Conservation (phyloP, 805 yeast genomes). For the Starmerella roubikii region DNA sequence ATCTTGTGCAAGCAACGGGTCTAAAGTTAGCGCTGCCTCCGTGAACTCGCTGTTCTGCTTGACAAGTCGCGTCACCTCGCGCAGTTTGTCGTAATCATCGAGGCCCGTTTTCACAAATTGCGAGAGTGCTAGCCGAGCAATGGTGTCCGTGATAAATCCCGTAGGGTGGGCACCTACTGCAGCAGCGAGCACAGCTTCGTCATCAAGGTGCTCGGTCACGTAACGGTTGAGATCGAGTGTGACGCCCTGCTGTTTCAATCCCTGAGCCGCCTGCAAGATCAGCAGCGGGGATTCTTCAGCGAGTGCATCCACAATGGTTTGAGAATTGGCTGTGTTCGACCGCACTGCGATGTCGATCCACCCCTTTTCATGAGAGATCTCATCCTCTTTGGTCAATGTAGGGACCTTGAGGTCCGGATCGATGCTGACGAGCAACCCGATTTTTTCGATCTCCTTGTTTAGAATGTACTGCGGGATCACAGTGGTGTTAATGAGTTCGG, state of each 20-base stretch:
- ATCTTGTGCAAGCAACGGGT: not conserved
- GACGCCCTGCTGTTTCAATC: conserved; percentile 4
- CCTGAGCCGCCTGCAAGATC: conserved; percentile 5
- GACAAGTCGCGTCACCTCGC: conserved; percentile 6
- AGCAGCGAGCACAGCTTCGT: conserved; percentile 3
- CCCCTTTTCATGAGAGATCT: not conserved
- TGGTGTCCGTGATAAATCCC: conserved; percentile 5
- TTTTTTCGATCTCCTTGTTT: conserved; percentile 1
- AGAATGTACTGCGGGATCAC: not conserved
- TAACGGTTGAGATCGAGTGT: conserved; percentile 1
- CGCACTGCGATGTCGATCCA: conserved; percentile 15
- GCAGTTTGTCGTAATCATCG: not conserved
- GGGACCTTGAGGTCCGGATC: not conserved
- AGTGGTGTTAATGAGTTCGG: not conserved
- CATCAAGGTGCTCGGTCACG: not conserved
- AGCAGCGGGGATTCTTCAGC: not conserved
- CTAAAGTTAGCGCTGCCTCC: not conserved
- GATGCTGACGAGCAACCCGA: not conserved
- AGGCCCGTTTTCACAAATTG: conserved; percentile 6
- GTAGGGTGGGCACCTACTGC: conserved; percentile 10
- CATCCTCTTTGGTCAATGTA: not conserved
- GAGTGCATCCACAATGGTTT: conserved; percentile 9
- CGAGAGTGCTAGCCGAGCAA: conserved; percentile 4
- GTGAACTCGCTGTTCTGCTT: not conserved
- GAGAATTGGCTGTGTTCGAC: conserved; percentile 10